Percentiles rank a stretch among this genome's conserved stretches.
Evolutionary conservation across 2,329 filamentous ascomycete species (phyloP).

Genomic region (Emergomyces orientalis): DNA sequence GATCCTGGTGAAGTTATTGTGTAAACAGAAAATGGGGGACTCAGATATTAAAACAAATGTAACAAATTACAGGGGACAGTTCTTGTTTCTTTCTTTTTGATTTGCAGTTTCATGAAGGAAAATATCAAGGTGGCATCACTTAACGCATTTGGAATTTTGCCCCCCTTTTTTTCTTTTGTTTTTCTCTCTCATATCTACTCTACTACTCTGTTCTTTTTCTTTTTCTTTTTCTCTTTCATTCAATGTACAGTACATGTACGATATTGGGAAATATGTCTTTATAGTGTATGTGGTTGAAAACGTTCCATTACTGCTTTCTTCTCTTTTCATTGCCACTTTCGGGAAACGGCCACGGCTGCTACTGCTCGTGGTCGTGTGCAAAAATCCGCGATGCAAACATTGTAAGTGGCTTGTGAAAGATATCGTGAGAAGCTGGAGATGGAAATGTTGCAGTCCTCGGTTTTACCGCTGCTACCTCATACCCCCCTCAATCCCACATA

Average conservation of each 20-base stretch:
- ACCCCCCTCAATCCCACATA: background rate
- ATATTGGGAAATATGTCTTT: conserved; percentile 5
- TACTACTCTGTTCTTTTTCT: background rate
- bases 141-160: background rate
- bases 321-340: background rate
- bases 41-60: conserved; percentile 8
- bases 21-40: conserved; percentile 23
- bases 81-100: background rate
- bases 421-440: background rate
- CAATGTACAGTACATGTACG: conserved; percentile 5
- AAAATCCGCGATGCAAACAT: background rate
- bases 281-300: conserved; percentile 1
- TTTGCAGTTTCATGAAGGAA: background rate
- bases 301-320: background rate
- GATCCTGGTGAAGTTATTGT: conserved; percentile 62
- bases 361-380: background rate
- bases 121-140: conserved; percentile 5
- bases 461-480: background rate
- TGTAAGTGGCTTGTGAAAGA: background rate
- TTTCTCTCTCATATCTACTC: background rate
- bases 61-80: background rate
- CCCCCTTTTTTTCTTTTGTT: background rate
- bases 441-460: background rate
- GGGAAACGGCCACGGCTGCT: background rate
- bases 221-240: background rate